A percentile compares a stretch with the other conserved stretches of the same genome.
These are phyloP conservation scores for Podaxis carcinomalis DNA, from an alignment of 768 basidiomycete genomes.

Conservation along the genomic window DNA sequence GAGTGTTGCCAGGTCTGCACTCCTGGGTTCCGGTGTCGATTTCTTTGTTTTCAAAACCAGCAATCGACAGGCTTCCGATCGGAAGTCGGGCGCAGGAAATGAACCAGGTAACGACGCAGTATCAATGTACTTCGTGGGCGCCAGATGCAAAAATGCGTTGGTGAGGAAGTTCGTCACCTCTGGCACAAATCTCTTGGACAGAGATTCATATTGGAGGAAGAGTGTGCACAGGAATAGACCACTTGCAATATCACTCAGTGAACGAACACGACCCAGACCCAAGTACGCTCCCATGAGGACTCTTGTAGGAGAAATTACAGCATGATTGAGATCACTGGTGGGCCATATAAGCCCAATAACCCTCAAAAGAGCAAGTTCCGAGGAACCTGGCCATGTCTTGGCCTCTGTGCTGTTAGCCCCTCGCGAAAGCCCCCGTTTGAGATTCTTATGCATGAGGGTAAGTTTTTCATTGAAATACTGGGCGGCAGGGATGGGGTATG, in stretches of 20 bases:
- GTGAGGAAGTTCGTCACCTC: slow-evolving; percentile 84
- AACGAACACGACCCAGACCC: slow-evolving; percentile 75
- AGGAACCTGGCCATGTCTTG: slow-evolving; percentile 84
- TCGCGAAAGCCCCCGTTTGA: slow-evolving; percentile 73
- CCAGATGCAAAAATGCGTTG: slow-evolving; percentile 67
- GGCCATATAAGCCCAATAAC: slow-evolving; percentile 85
- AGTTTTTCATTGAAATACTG: slow-evolving; percentile 80
- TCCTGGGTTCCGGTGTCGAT: slow-evolving; percentile 32
- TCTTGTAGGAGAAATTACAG: slow-evolving; percentile 81
- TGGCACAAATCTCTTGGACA: slow-evolving; percentile 85
- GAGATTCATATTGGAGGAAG: slow-evolving; percentile 75
- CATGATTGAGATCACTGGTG: slow-evolving; percentile 90
- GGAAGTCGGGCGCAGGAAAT: slow-evolving; percentile 72
- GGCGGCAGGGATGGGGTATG: slow-evolving; percentile 80
- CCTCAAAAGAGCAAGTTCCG: slow-evolving; percentile 80
- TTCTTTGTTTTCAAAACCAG: slow-evolving; percentile 40
- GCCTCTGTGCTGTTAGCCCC: slow-evolving; percentile 57
- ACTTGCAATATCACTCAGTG: slow-evolving; percentile 68
- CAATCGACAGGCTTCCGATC: slow-evolving; percentile 37
- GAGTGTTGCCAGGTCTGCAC: slow-evolving; percentile 45
- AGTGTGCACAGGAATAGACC: slow-evolving; percentile 89
- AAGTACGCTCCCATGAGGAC: slow-evolving; percentile 92
- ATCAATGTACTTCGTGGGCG: slow-evolving; percentile 53
- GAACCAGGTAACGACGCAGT: slow-evolving; percentile 53
- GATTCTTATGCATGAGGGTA: slow-evolving; percentile 89